These are phyloP conservation scores for Emericellopsis atlantica DNA, from an alignment of 2,329 filamentous ascomycete species.

Conservation along the genomic window DNA sequence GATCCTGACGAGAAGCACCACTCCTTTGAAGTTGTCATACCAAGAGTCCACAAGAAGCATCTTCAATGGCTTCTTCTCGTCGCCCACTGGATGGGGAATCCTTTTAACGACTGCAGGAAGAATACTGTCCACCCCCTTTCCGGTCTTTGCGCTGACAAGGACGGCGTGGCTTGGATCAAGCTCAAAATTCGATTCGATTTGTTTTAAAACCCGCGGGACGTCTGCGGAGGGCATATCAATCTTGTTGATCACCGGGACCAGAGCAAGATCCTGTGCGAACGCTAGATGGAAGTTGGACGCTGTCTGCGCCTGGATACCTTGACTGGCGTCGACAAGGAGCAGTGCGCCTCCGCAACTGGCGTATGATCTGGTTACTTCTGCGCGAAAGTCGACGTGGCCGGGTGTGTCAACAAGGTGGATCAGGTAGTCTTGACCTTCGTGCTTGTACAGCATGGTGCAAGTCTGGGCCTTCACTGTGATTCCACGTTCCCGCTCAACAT, in stretches of 20 bases:
- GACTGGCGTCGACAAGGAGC: slow-evolving; percentile 87
- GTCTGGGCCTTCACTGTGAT: slow-evolving; percentile 99
- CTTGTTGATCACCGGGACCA: slow-evolving; percentile 94
- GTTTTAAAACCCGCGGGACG: slow-evolving; percentile 69
- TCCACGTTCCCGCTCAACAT: slow-evolving; percentile 89
- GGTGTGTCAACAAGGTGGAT: slow-evolving; percentile 94
- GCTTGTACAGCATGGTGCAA: slow-evolving; percentile 91
- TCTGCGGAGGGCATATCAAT: slow-evolving; percentile 88
- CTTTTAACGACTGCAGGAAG: slow-evolving; percentile 76
- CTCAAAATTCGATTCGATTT: slow-evolving; percentile 81
- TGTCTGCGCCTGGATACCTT: slow-evolving; percentile 94
- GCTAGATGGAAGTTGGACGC: slow-evolving; percentile 98
- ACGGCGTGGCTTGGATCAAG: slow-evolving; percentile 61
- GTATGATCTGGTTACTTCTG: slow-evolving; percentile 91
- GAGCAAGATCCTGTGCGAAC: slow-evolving; percentile 75
- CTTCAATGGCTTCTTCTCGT: slow-evolving; percentile 59
- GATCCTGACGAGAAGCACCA: slow-evolving; percentile 78
- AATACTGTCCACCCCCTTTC: slow-evolving; percentile 71
- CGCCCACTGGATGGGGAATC: slow-evolving; percentile 70
- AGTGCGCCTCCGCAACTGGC: slow-evolving; percentile 90
- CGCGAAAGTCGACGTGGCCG: slow-evolving; percentile 94
- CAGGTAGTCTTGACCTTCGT: slow-evolving; percentile 78
- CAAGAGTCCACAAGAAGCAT: slow-evolving; percentile 92
- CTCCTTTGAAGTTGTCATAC: slow-evolving; percentile 94
- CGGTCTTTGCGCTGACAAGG: slow-evolving; percentile 83